Conservation (phyloP, 352 stramenopile genomes). For the Phytophthora cactorum region DNA sequence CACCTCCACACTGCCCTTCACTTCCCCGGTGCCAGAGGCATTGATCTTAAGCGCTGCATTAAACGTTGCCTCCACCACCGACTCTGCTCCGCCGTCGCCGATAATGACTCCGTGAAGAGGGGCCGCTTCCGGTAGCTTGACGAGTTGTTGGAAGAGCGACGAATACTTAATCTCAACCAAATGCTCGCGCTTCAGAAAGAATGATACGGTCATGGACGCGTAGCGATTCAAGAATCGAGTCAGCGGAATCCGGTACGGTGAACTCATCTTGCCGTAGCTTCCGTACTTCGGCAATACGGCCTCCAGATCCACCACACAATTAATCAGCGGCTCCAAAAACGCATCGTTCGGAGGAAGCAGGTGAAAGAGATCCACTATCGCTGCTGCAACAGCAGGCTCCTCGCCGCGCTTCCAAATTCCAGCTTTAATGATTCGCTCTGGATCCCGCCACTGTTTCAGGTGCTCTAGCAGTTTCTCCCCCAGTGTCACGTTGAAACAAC, state of each 20-base stretch:
- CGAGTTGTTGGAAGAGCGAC: constrained; percentile 94
- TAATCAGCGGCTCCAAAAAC: constrained; percentile 96
- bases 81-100: constrained; percentile 86
- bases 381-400: constrained; percentile 94
- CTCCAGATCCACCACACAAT: constrained; percentile 95
- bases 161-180: constrained; percentile 90
- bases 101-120: constrained; percentile 90
- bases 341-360: constrained; percentile 94
- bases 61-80: constrained; percentile 94
- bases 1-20: constrained; percentile 37
- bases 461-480: constrained; percentile 98
- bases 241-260: constrained; percentile 92
- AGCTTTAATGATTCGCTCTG: constrained; percentile 91
- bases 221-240: constrained; percentile 95
- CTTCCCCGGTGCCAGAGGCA: constrained; percentile 39
- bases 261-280: constrained; percentile 88
- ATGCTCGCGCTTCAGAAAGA: constrained; percentile 89
- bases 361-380: constrained; percentile 97
- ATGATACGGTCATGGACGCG: constrained; percentile 79
- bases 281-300: constrained; percentile 92
- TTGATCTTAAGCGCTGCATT: constrained; percentile 69
- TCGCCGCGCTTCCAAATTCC: constrained; percentile 94
- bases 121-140: constrained; percentile 91
- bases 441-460: constrained; percentile 94
- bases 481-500: constrained; percentile 98